phyloP scores from a whole-genome alignment of 768 basidiomycete genomes.

The Cubamyces lactineus region DNA sequence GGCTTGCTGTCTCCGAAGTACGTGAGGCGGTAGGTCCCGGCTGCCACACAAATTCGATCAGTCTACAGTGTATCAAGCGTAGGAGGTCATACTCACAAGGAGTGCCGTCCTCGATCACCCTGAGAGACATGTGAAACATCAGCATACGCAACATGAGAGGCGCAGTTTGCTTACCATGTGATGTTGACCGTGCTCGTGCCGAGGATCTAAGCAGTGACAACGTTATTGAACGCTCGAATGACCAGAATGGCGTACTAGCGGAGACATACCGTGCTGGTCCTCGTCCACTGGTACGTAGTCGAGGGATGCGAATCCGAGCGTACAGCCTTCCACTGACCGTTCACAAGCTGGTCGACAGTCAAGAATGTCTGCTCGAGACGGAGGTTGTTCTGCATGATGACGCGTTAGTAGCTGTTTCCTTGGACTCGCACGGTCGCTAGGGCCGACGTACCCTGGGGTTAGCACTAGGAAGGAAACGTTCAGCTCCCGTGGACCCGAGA shows the following conservation, averaged over 20 bases:
- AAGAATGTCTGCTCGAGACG: slow-evolving; percentile 75
- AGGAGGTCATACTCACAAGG: slow-evolving; percentile 45
- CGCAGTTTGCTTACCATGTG: slow-evolving; percentile 52
- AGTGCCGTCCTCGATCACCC: slow-evolving; percentile 67
- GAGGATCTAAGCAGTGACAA: slow-evolving; percentile 42
- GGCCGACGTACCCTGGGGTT: slow-evolving; percentile 64
- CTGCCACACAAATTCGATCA: slow-evolving; percentile 35
- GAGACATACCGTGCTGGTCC: slow-evolving; percentile 54
- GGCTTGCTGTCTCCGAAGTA: slow-evolving; percentile 83
- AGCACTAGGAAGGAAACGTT: slow-evolving; percentile 38
- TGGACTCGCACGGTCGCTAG: neutral
- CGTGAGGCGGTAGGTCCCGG: slow-evolving; percentile 68
- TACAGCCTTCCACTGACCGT: slow-evolving; percentile 54
- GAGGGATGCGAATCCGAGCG: slow-evolving; percentile 82
- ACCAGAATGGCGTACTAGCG: neutral
- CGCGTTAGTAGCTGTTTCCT: neutral
- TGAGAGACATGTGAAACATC: neutral
- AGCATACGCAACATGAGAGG: neutral
- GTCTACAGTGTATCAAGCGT: neutral
- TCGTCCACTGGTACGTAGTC: slow-evolving; percentile 66
- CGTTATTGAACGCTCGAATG: neutral
- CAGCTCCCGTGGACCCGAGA: neutral
- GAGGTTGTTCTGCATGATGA: slow-evolving; percentile 64
- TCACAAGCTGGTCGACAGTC: slow-evolving; percentile 58
- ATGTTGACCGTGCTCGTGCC: slow-evolving; percentile 68